These are phyloP conservation scores for Gliomastix tumulicola DNA, from an alignment of 2,329 filamentous ascomycete genomes.

Conservation along the genomic window DNA sequence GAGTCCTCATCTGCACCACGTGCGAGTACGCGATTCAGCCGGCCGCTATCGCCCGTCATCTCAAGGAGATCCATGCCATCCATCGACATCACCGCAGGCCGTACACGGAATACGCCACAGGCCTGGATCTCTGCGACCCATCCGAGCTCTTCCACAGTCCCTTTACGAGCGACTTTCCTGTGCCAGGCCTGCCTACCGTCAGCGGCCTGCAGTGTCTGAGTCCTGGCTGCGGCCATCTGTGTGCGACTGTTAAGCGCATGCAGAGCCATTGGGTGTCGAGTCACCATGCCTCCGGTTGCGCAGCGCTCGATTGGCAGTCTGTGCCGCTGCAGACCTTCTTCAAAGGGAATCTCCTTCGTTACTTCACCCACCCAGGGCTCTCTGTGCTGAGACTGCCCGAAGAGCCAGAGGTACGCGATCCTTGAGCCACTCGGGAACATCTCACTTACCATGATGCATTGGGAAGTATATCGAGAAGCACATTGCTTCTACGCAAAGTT, in stretches of 20 bases:
- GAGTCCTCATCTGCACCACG: slow-evolving; percentile 6
- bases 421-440: too few species aligned
- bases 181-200: slow-evolving; percentile 4
- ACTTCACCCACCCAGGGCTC: slow-evolving; percentile 5
- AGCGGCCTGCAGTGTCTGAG: slow-evolving; percentile 5
- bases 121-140: neutral
- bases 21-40: slow-evolving; percentile 9
- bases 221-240: slow-evolving; percentile 5
- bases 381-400: neutral
- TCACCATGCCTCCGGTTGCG: slow-evolving; percentile 3
- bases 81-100: slow-evolving; percentile 4
- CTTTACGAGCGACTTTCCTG: slow-evolving; percentile 5
- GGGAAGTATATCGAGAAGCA: too few species aligned
- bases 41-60: slow-evolving; percentile 4
- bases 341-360: slow-evolving; percentile 7
- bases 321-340: slow-evolving; percentile 8
- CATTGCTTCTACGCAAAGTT: neutral
- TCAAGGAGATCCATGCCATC: slow-evolving; percentile 10
- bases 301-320: slow-evolving; percentile 3
- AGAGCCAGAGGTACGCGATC: too few species aligned
- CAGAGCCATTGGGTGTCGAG: slow-evolving; percentile 7
- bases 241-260: slow-evolving; percentile 10
- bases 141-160: slow-evolving; percentile 2
- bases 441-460: too few species aligned
- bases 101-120: slow-evolving; percentile 4